Conservation (phyloP, 2,329 filamentous ascomycete species). For the Aspergillus tamarii region DNA sequence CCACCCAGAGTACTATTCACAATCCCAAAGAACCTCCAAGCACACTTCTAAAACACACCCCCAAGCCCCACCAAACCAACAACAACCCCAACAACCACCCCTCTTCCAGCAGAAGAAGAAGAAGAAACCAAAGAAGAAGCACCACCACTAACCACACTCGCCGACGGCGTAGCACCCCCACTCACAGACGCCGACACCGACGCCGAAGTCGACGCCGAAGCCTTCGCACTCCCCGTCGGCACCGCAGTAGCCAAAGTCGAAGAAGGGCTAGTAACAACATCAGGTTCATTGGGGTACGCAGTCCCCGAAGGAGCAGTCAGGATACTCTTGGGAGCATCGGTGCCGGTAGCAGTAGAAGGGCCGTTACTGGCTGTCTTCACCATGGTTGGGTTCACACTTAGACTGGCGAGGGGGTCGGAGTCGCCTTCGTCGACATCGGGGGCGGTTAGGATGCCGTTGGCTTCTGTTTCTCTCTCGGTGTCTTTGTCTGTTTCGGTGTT, state of each 20-base stretch:
- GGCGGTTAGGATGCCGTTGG: constrained; percentile 18
- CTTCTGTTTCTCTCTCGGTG: constrained; percentile 2
- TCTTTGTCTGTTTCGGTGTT: constrained; percentile 18
- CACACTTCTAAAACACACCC: neutral
- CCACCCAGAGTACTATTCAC: neutral
- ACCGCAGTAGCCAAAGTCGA: constrained; percentile 5
- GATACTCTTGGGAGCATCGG: constrained; percentile 14
- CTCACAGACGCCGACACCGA: constrained; percentile 6
- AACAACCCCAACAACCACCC: constrained; percentile 7
- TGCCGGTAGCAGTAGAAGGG: constrained; percentile 9
- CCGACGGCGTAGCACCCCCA: neutral
- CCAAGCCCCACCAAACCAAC: constrained; percentile 4
- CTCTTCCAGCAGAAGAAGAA: neutral
- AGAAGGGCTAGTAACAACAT: neutral
- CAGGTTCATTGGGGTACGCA: neutral
- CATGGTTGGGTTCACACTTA: constrained; percentile 18
- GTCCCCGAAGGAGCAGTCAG: constrained; percentile 24
- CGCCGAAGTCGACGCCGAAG: neutral
- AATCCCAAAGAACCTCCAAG: neutral
- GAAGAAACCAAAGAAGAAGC: neutral
- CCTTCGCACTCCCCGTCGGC: neutral
- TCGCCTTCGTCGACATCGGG: constrained; percentile 20
- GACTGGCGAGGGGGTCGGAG: constrained; percentile 21
- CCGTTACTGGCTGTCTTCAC: constrained; percentile 13
- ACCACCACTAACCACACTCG: neutral